phyloP scores from a whole-genome alignment of 441 rosid species.

The Flueggea neowawraea region DNA sequence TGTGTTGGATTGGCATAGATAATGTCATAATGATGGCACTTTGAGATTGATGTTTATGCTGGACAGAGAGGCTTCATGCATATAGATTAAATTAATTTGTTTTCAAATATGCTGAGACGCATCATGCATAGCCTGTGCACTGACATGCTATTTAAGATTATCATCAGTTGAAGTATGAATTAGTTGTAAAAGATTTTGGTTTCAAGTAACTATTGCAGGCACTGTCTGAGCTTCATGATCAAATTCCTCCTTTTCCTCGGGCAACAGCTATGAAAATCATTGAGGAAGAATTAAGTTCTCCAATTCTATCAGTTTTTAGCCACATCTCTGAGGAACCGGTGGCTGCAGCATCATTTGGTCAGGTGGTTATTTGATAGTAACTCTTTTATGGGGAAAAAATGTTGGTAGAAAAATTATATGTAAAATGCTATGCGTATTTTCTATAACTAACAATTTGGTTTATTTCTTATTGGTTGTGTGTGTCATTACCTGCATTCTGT shows the following conservation, averaged over 20 bases:
- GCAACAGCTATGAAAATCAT: constrained; percentile 70
- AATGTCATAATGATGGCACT: no score
- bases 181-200: constrained; percentile 5
- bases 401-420: no score
- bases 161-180: background rate
- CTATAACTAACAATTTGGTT: background rate
- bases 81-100: no score
- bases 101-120: no score
- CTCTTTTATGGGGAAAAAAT: no score
- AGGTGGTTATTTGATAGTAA: constrained; percentile 40
- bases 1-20: no score
- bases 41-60: no score
- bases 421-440: no score
- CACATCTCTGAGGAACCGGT: constrained; percentile 80
- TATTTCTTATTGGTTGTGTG: background rate
- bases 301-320: constrained; percentile 62
- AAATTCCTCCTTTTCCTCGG: constrained; percentile 88
- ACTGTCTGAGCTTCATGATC: constrained; percentile 91
- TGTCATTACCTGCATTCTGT: no score
- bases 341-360: constrained; percentile 99
- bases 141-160: background rate
- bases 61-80: no score
- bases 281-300: constrained; percentile 90
- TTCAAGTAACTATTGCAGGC: constrained; percentile 55
- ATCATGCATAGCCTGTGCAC: background rate